phyloP scores from a whole-genome alignment of 1,284 basidiomycete species.

The Pterulicium gracile region DNA sequence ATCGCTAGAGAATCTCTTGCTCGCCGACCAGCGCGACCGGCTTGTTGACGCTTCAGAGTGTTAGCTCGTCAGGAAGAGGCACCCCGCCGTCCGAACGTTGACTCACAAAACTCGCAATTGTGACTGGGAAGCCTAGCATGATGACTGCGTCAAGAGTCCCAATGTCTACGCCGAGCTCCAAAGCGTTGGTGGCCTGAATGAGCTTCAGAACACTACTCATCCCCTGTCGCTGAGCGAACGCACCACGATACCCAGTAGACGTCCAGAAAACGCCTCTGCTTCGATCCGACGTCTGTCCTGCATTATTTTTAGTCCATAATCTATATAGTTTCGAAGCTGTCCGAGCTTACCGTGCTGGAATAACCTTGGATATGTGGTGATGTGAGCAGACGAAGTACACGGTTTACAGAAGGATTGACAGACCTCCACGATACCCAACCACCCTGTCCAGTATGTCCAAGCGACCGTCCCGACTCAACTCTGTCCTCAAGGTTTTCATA shows the following conservation, averaged over 20 bases:
- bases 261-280: slow-evolving; percentile 76
- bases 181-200: slow-evolving; percentile 79
- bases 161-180: slow-evolving; percentile 89
- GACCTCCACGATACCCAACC: slow-evolving; percentile 80
- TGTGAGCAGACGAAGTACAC: neutral
- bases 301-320: slow-evolving; percentile 4
- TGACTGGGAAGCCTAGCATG: slow-evolving; percentile 81
- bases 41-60: slow-evolving; percentile 64
- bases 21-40: slow-evolving; percentile 79
- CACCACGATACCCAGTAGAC: slow-evolving; percentile 69
- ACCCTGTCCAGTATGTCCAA: slow-evolving; percentile 70
- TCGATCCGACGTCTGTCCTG: slow-evolving; percentile 82
- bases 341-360: slow-evolving; percentile 36
- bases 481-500: slow-evolving; percentile 48
- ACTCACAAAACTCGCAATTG: slow-evolving; percentile 66
- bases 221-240: neutral
- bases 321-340: neutral
- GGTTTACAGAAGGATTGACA: slow-evolving; percentile 9
- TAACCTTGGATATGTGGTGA: slow-evolving; percentile 31
- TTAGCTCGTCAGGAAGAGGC: slow-evolving; percentile 1
- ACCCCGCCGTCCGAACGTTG: too few relatives aligned
- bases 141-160: slow-evolving; percentile 83
- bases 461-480: slow-evolving; percentile 68
- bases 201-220: too few relatives aligned
- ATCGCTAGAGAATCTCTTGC: slow-evolving; percentile 77